Evolutionary conservation across 2,329 filamentous ascomycete genomes (phyloP).

Genomic region (Venturia aucupariae): DNA sequence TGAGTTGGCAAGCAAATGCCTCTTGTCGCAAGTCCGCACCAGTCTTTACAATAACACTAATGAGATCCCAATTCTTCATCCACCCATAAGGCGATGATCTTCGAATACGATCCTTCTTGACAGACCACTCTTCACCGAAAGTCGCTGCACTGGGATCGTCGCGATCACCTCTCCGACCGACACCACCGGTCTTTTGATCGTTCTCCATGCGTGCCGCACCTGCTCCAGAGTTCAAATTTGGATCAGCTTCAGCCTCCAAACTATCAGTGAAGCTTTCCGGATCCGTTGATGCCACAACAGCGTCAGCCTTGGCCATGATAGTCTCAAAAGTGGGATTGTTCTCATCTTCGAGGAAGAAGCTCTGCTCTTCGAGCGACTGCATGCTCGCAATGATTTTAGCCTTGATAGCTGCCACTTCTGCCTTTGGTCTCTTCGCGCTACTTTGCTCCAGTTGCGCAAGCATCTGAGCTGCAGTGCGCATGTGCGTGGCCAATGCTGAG

Average conservation of each 20-base stretch:
- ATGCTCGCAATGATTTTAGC: constrained; percentile 85
- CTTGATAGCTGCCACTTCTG: constrained; percentile 74
- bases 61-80: constrained; percentile 84
- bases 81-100: constrained; percentile 77
- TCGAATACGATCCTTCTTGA: constrained; percentile 75
- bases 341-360: constrained; percentile 62
- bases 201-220: constrained; percentile 82
- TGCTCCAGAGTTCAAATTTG: constrained; percentile 54
- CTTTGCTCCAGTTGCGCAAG: constrained; percentile 73
- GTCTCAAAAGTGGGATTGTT: constrained; percentile 68
- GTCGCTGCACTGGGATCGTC: constrained; percentile 80
- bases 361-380: constrained; percentile 80
- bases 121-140: constrained; percentile 78
- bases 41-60: constrained; percentile 83
- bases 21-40: constrained; percentile 75
- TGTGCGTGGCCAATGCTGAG: constrained; percentile 73
- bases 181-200: constrained; percentile 75
- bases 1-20: constrained; percentile 78
- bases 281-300: constrained; percentile 39
- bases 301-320: constrained; percentile 66
- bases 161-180: constrained; percentile 70
- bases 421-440: constrained; percentile 67
- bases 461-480: constrained; percentile 83
- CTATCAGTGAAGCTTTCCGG: constrained; percentile 32
- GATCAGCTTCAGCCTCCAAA: constrained; percentile 45